Evolutionary conservation across 345 rosid genomes (phyloP), one percentile per base, ranked within the genome.

Genomic region (Sisymbrium altissimum): DNA sequence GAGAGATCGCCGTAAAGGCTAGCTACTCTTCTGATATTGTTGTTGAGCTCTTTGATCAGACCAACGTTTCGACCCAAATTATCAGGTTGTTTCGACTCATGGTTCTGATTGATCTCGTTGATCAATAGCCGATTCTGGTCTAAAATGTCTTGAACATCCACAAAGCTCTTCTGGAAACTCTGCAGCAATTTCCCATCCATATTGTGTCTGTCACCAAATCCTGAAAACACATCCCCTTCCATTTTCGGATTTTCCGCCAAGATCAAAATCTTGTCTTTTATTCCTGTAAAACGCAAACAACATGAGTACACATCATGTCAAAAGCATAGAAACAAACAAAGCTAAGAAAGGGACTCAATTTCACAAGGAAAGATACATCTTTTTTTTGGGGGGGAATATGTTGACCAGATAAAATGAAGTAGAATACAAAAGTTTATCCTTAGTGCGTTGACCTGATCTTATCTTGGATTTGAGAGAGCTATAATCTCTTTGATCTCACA

Each of bases 1-100:
- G 97, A 93, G 66, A 91, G 93, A 82, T 89, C 96, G 11, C 92
- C 84, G 60, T 93, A 93, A 59, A 93, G 88, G 76, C 82, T 86
- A 65, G 90, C 98, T 5, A 88, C 96, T 71, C 94, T 83, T 61
- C 91, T 88, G 69, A 93, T 91, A 64, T 93, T 91, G 85, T 86
- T 91, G 73, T 93, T 93, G 39, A 93, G 92, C 84, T 93, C 98
- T 78, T 86, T 86, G 17, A 93, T 93, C 74, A 93, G 76, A 45
- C 94, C 94, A 21, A 93, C 98, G 69, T 90, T 90, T 64, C 92
- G 79, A 72, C 86, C 79, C 80, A 93, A 80, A 78, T 89, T 86
- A 53, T 89, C 91, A 0, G 97, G 96, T 67, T 79, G 82, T 67
- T 84, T 93, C 0, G 98, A 90, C 64, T 90, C 96, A 6, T 93